Base-by-base conservation (phyloP, 2,329 filamentous ascomycete genomes). In the Monosporascus sp. region DNA sequence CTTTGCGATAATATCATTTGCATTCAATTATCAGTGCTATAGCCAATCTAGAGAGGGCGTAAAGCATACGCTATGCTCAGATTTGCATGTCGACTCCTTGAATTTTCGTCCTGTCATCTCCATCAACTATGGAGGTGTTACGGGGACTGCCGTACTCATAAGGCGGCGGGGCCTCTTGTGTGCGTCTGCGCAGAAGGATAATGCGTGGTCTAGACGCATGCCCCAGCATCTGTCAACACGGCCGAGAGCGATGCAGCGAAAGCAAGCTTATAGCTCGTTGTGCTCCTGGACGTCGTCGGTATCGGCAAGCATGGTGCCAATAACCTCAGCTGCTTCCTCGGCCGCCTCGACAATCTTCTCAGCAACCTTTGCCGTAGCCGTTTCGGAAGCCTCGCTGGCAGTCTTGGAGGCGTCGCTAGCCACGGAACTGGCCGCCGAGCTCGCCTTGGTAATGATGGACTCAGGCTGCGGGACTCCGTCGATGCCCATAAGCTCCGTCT, bases 401-500 rank as follows among this genome's bases (percentile, higher is more conserved):
- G 61, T 57, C 22, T 34, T 11, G 31, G 31, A 34, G 31, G 9
- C 31, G 31, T 46, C 49, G 22, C 57, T 59, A 48, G 56, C 57
- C 50, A 54, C 56, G 27, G 60, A 65, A 56, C 62, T 65, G 40
- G 62, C 62, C 51, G 59, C 63, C 34, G 58, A 61, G 20, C 58
- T 57, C 36, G 59, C 54, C 70, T 78, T 77, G 56, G 66, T 69
- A 22, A 75, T 64, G 56, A 78, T 77, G 17, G 70, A 68, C 58
- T 79, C 76, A 52, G 76, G 76, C 59, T 76, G 74, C 52, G 73
- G 68, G 27, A 93, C 88, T 31, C 91, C 91, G 17, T 85, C 78
- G 66, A 97, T 97, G 52, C 82, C 86, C 64, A 97, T 78, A 61
- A 97, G 77, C 74, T 96, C 91, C 46, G 92, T 96, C 77, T 96